These are phyloP conservation scores for Plantago major DNA, from an alignment of 257 asterid genomes.

Conservation along the genomic window DNA sequence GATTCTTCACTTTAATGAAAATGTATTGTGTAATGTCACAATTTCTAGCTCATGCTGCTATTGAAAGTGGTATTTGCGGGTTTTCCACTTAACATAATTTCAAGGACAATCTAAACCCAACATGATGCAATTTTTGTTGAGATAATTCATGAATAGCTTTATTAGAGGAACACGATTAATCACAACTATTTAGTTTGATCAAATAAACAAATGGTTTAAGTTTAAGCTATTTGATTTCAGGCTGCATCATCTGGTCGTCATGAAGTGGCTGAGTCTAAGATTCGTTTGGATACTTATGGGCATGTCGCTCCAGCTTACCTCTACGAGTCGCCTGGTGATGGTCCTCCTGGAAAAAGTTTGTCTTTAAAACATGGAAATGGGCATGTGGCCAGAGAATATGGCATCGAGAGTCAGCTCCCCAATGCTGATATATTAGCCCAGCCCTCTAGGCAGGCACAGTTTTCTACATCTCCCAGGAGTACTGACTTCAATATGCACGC, in stretches of 20 bases:
- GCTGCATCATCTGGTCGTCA: conserved; percentile 39
- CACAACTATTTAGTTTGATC: conserved; percentile 10
- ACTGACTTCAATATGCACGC: conserved; percentile 23
- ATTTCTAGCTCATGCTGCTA: too few species aligned
- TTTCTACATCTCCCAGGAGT: conserved; percentile 33
- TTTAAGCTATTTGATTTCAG: conserved; percentile 29
- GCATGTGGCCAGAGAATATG: conserved; percentile 55
- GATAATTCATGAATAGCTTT: conserved; percentile 3
- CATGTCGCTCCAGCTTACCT: conserved; percentile 29
- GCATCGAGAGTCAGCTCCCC: conserved; percentile 52
- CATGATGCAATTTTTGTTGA: not conserved
- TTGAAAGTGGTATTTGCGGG: too few species aligned
- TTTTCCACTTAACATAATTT: too few species aligned
- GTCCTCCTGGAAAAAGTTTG: conserved; percentile 36
- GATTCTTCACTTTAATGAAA: not conserved
- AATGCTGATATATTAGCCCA: conserved; percentile 31
- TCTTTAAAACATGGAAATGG: conserved; percentile 55
- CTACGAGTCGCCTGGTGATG: conserved; percentile 32
- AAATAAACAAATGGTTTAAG: conserved; percentile 20
- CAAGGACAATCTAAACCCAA: too few species aligned
- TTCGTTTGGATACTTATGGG: conserved; percentile 38
- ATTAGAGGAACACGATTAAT: not conserved
- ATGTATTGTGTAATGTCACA: too few species aligned
- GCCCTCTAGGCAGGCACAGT: conserved; percentile 28
- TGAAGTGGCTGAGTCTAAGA: conserved; percentile 36